Base-by-base conservation (phyloP, 129 eudicot genomes). In the Tagetes patula region DNA sequence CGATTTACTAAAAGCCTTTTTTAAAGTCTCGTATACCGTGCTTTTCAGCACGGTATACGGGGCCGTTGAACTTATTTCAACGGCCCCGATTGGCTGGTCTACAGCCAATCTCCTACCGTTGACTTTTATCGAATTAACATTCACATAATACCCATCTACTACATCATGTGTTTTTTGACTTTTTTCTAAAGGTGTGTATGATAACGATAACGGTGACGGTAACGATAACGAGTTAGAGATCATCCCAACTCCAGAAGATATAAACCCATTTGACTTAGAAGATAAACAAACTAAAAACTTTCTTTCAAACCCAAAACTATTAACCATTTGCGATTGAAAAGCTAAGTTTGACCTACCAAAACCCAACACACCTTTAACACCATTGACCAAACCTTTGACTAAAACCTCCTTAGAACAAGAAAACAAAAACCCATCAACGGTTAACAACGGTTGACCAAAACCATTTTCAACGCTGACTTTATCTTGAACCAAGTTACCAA, bases 321-420 rank as follows among this genome's bases (percentile, higher is more conserved):
- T 77, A 8, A 85, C 56, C 7, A 84, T 32, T 36, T 89, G 98
- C 3, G 87, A 78, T 2, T 87, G 85, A 1, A 87, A 85, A 0
- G 87, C 82, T 5, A 84, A 42, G 46, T 89, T 85, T 2, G 89
- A 60, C 27, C 81, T 84, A 14, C 96, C 98, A 0, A 92, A 65
- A 36, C 98, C 95, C 43, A 92, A 78, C 47, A 87, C 73, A n/a
- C 98, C 98, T 1, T 64, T 77, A 1, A 95, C 86, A 8, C 82
- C 81, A 12, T 43, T 3, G 8, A 85, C 85, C 33, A 92, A 60
- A 8, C 96, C 90, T 6, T 70, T 61, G 2, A 87, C 63, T 50
- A 92, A 65, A 56, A 37, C 34, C 2, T 80, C 64, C 31, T 85
- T 80, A 5, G 88, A 82, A 67, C 89, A 87, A 0, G 87, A 84